phyloP scores from a whole-genome alignment of 2,329 filamentous ascomycete species.

The Gnomoniopsis smithogilvyi region DNA sequence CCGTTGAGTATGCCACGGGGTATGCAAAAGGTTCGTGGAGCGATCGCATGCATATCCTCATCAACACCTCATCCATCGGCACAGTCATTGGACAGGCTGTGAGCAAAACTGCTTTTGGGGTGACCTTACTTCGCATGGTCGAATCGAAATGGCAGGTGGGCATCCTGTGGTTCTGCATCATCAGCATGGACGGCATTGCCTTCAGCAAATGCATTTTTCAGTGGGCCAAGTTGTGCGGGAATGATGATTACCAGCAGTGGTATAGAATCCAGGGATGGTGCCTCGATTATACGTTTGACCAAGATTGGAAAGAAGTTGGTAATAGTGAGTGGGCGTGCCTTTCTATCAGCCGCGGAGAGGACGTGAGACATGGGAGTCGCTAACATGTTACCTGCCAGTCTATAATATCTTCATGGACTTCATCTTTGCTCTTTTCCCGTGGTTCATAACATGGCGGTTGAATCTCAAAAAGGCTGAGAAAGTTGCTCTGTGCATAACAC shows the following conservation, averaged over 20 bases:
- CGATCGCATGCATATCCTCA: slow-evolving; percentile 50
- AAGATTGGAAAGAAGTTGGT: slow-evolving; percentile 47
- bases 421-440: slow-evolving; percentile 46
- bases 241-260: slow-evolving; percentile 40
- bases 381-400: slow-evolving; percentile 27
- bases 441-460: slow-evolving; percentile 45
- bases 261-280: slow-evolving; percentile 43
- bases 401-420: slow-evolving; percentile 55
- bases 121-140: slow-evolving; percentile 38
- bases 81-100: slow-evolving; percentile 33
- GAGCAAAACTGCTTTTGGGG: slow-evolving; percentile 36
- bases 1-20: slow-evolving; percentile 44
- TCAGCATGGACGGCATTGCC: slow-evolving; percentile 46
- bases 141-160: slow-evolving; percentile 37
- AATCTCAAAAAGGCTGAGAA: slow-evolving; percentile 47
- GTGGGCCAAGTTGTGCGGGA: slow-evolving; percentile 44
- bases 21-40: slow-evolving; percentile 46
- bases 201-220: slow-evolving; percentile 45
- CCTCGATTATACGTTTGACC: slow-evolving; percentile 33
- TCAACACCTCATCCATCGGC: slow-evolving; percentile 39
- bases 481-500: slow-evolving; percentile 45
- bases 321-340: slow-evolving; percentile 36
- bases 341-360: neutral
- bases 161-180: slow-evolving; percentile 47
- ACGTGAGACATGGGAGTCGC: neutral